Percentiles rank a stretch among this genome's conserved stretches.
Evolutionary conservation across 129 eudicot species (phyloP).

Genomic region (Chrysanthemum lavandulifolium): DNA sequence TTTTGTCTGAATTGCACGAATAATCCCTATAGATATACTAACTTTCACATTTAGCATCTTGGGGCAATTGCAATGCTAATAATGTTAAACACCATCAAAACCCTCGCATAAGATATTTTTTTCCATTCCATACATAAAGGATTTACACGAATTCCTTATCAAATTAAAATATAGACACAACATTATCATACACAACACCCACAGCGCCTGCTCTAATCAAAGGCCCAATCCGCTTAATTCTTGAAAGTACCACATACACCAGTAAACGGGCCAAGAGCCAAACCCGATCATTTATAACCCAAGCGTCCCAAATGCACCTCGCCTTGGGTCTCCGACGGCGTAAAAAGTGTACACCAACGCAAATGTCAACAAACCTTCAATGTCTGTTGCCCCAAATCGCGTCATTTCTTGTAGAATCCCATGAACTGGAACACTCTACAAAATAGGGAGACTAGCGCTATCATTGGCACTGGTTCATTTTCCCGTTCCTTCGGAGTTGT

Average conservation of each 20-base stretch:
- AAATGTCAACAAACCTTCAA: too few relatives aligned
- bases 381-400: too few relatives aligned
- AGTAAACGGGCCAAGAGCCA: constrained; percentile 57
- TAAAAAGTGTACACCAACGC: too few relatives aligned
- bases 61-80: background rate
- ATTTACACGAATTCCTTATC: background rate
- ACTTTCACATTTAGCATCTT: too few relatives aligned
- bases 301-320: too few relatives aligned
- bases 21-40: too few relatives aligned
- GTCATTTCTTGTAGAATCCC: constrained; percentile 74
- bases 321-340: too few relatives aligned
- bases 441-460: too few relatives aligned
- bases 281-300: too few relatives aligned
- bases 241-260: constrained; percentile 63
- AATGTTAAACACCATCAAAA: background rate
- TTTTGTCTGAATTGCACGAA: too few relatives aligned
- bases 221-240: constrained; percentile 98
- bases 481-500: too few relatives aligned
- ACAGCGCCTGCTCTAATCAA: constrained; percentile 75
- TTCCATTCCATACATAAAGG: background rate
- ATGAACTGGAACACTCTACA: constrained; percentile 52
- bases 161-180: background rate
- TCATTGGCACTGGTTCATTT: too few relatives aligned
- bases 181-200: constrained; percentile 43
- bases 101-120: background rate